Base-by-base conservation (phyloP, 805 yeast genomes). In the Yarrowia divulgata region DNA sequence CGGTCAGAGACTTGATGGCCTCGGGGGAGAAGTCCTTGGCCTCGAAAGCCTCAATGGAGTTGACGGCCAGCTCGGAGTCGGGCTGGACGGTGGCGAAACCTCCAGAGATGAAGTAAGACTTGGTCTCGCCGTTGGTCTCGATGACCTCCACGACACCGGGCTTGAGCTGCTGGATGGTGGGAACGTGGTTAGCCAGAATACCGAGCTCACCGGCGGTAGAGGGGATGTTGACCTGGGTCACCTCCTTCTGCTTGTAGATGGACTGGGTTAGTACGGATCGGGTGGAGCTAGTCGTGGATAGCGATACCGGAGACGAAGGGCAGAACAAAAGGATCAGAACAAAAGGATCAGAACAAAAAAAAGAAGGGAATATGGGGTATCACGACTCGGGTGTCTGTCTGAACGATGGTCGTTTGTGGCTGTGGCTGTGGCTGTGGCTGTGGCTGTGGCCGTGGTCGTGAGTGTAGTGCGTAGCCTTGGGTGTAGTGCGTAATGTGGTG, bases 71-170 rank as follows among this genome's bases (percentile, higher is more conserved):
- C 75, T 89, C 85, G 74, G 97, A 93, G 77, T 91, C 96, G 82
- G 97, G 98, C 80, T 91, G 93, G 73, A 95, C 97, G 70, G 97
- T 87, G 71, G 97, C 98, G 77, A 94, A 90, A 75, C 99, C 99
- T 74, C 98, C 98, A 72, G 96, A 87, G 74, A 94, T 93, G 76
- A 94, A 95, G 85, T 81, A 94, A 81, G 90, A 91, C 81, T 86
- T 84, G 79, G 87, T 83, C 73, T 90, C 81, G 76, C 90, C 90
- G 69, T 90, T 81, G 77, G 87, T 85, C 81, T 91, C 94, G 74
- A 91, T 89, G 78, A 95, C 88, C 81, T 93, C 97, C 76, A 95
- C 90, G 72, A 95, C 85, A 81, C 99, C 99, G 75, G 99, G 97
- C 78, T 88, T 87, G 80, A 95, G 88, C 85, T 95, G 97, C 84